Evolutionary conservation across 371 early-diverging fungal genomes (phyloP).

Genomic region (Quaeritorhiza haematococci): DNA sequence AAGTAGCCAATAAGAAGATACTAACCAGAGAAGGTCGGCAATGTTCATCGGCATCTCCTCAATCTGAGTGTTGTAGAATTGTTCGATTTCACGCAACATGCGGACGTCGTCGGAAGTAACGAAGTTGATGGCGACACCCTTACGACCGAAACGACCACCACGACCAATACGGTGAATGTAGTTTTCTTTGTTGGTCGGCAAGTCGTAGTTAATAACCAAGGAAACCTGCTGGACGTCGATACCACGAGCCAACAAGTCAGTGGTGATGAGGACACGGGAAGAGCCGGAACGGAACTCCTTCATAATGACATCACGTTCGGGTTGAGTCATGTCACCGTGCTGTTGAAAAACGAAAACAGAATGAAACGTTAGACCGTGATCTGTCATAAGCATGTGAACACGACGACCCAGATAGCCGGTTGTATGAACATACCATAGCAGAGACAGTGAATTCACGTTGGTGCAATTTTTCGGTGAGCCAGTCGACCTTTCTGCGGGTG

Average conservation of each 20-base stretch:
- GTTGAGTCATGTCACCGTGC: conserved; percentile 43
- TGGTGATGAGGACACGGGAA: conserved; percentile 90
- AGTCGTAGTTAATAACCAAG: conserved; percentile 94
- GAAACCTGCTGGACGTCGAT: conserved; percentile 98
- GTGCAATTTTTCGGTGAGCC: conserved; percentile 78
- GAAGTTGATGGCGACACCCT: conserved; percentile 96
- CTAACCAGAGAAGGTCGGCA: conserved; percentile 15
- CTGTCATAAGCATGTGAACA: neutral
- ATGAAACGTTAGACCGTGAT: conserved; percentile 33
- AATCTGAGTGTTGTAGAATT: conserved; percentile 88
- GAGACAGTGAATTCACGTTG: conserved; percentile 87
- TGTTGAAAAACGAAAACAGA: conserved; percentile 1
- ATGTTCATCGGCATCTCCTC: conserved; percentile 92
- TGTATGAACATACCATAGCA: conserved; percentile 58
- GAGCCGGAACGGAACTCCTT: conserved; percentile 40
- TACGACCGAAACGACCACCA: conserved; percentile 96
- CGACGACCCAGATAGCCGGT: neutral
- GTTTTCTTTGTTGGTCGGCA: conserved; percentile 89
- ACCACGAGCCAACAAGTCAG: conserved; percentile 95
- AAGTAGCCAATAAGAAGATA: too few relatives aligned
- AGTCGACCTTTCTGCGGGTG: conserved; percentile 90
- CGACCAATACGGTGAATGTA: conserved; percentile 97
- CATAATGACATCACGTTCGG: conserved; percentile 40
- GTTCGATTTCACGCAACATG: conserved; percentile 86
- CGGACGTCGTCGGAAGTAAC: conserved; percentile 84